Evolutionary conservation across 108 stramenopile species (phyloP), one percentile per base, ranked within the genome.

Genomic region (Hondaea fermentalgiana): DNA sequence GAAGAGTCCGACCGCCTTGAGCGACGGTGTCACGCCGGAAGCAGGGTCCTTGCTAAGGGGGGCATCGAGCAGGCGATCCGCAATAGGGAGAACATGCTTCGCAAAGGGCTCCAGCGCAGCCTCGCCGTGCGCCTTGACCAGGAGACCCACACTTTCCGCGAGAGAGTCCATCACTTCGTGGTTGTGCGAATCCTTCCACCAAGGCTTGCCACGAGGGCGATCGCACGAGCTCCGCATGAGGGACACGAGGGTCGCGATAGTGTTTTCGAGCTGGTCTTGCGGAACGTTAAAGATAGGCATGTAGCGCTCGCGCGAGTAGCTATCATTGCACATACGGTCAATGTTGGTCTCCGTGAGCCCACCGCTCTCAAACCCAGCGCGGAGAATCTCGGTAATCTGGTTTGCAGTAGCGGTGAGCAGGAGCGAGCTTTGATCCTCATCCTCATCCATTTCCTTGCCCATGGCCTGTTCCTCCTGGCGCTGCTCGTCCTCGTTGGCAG

Each of bases 381-480:
- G 45, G 23, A 83, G 76, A 4, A 83, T 83, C 49, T 83, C 45
- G 12, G 51, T 53, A 23, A 83, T 47, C 76, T 83, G 6, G 76
- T 53, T 83, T 8, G 76, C 45, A 23, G 49, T 53, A 12, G 6
- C 51, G 76, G 51, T 83, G 49, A 83, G 51, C n/a, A 83, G 49
- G 76, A 47, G 45, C 49, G 45, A 53, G 49, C 49, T 12, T 16
- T 47, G 51, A 4, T 83, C 76, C 19, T 53, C 51, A 23, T 83
- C 76, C 76, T 83, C 76, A 12, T 83, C 76, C 45, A 83, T 53
- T 45, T 83, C 76, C 76, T 83, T 83, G 4, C 76, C 76, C 76
- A 83, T 83, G 23, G 19, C 49, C 12, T 53, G 19, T 43, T 47
- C 51, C 14, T 47, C 51, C 76, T 83, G 6, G 25, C 45, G 76